Conservation (phyloP, 768 basidiomycete species). For the Lepiota brunneoincarnata region DNA sequence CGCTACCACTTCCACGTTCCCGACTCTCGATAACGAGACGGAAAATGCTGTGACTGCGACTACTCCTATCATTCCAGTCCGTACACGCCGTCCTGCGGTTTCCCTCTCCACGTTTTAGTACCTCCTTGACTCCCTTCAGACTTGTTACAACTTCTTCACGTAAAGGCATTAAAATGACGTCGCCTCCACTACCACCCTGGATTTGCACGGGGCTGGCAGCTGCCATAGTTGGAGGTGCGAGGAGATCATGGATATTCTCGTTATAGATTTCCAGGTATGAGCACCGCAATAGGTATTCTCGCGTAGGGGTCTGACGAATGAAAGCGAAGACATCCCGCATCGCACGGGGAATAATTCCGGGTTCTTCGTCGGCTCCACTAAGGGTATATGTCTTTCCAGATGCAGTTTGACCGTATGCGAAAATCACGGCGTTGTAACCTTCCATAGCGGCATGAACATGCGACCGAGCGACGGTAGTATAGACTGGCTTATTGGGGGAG, state of each 20-base stretch:
- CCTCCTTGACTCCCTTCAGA: constrained; percentile 80
- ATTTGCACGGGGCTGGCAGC: constrained; percentile 67
- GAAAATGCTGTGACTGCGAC: constrained; percentile 93
- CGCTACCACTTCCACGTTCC: constrained; percentile 44
- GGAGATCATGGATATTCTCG: constrained; percentile 81
- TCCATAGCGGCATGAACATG: constrained; percentile 94
- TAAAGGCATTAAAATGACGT: constrained; percentile 70
- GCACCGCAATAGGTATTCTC: constrained; percentile 93
- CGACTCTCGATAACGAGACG: constrained; percentile 89
- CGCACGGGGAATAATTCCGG: constrained; percentile 91
- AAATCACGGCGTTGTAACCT: constrained; percentile 94
- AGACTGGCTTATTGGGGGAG: constrained; percentile 76
- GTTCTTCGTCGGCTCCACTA: constrained; percentile 77
- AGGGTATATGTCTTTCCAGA: constrained; percentile 61
- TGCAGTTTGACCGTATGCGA: constrained; percentile 90
- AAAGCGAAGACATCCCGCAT: constrained; percentile 89
- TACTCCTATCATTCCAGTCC: constrained; percentile 98
- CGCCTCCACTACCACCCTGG: constrained; percentile 60
- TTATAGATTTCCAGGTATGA: constrained; percentile 99
- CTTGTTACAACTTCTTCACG: constrained; percentile 94
- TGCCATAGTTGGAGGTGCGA: constrained; percentile 62
- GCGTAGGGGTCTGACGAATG: constrained; percentile 71
- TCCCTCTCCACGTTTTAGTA: constrained; percentile 82
- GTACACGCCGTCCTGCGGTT: constrained; percentile 90
- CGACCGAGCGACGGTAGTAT: constrained; percentile 69